Conservation (phyloP, 257 asterid species). For the Solanum bukasovii region DNA sequence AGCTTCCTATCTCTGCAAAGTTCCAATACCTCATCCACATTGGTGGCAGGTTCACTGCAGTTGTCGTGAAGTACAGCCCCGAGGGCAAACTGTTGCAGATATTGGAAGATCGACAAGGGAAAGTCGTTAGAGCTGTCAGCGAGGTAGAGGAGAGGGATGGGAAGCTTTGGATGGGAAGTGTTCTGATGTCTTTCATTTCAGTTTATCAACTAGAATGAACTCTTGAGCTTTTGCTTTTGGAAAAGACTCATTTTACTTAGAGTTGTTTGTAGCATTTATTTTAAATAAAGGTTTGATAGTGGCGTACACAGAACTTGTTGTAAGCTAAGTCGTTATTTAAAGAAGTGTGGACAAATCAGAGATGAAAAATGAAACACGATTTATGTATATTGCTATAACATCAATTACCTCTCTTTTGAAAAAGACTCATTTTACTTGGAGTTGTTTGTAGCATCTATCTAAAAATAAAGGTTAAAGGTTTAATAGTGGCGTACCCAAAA, state of each 20-base stretch:
- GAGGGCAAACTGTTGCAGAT: slow-evolving; percentile 63
- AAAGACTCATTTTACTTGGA: neutral
- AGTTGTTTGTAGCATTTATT: neutral
- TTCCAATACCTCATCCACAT: slow-evolving; percentile 61
- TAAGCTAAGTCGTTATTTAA: neutral
- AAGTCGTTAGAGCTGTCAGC: slow-evolving; percentile 72
- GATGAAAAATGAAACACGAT: neutral
- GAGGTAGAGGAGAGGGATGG: slow-evolving; percentile 93
- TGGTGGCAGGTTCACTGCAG: slow-evolving; percentile 64
- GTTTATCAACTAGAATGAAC: slow-evolving; percentile 45
- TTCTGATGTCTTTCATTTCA: slow-evolving; percentile 67
- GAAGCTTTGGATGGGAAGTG: slow-evolving; percentile 93
- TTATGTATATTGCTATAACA: neutral
- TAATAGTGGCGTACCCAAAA: neutral
- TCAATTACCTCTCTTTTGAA: neutral
- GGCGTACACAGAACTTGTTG: neutral
- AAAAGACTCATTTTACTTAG: neutral
- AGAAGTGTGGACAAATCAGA: neutral
- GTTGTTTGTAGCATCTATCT: too few relatives aligned
- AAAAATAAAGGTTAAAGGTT: too few relatives aligned
- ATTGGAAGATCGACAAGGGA: slow-evolving; percentile 72
- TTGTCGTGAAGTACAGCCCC: slow-evolving; percentile 57
- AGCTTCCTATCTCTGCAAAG: slow-evolving; percentile 64
- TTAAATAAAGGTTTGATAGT: neutral
- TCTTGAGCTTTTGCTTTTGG: neutral